A percentile compares a stretch with the other conserved stretches of the same genome.
Conservation (phyloP, 129 eudicot species). For the Heracleum sosnowskyi region DNA sequence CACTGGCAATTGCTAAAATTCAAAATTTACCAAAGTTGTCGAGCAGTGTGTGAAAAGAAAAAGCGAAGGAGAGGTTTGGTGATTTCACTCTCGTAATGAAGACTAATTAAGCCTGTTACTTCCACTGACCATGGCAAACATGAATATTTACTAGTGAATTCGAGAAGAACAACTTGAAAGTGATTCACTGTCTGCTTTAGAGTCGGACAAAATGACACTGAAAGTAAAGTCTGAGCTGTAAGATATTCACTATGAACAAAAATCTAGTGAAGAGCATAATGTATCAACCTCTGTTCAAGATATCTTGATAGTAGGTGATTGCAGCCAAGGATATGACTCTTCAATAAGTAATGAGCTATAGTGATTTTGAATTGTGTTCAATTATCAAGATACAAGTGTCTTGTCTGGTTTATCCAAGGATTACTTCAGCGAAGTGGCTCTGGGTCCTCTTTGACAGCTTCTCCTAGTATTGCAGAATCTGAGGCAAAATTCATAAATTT, state of each 20-base stretch:
- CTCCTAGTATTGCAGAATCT: slow-evolving; percentile 15
- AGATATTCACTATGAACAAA: slow-evolving; percentile 10
- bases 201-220: slow-evolving; percentile 4
- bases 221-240: slow-evolving; percentile 18
- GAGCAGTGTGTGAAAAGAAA: slow-evolving; percentile 44
- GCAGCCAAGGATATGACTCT: slow-evolving; percentile 13
- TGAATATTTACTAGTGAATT: slow-evolving; percentile 12
- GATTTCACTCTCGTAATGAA: slow-evolving; percentile 57
- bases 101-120: slow-evolving; percentile 24
- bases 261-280: slow-evolving; percentile 19
- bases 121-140: slow-evolving; percentile 7
- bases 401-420: slow-evolving; percentile 32
- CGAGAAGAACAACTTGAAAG: slow-evolving; percentile 13
- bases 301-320: slow-evolving; percentile 13
- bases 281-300: slow-evolving; percentile 17
- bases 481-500: background rate
- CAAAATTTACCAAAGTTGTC: slow-evolving; percentile 53
- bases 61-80: slow-evolving; percentile 47
- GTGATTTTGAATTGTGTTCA: background rate
- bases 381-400: slow-evolving; percentile 5
- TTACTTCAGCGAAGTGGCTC: slow-evolving; percentile 24
- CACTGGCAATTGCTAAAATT: slow-evolving; percentile 27
- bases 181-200: background rate
- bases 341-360: slow-evolving; percentile 24
- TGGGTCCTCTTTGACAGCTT: slow-evolving; percentile 10